Conservation (phyloP, 1,284 basidiomycete genomes). For the Somion occarium region DNA sequence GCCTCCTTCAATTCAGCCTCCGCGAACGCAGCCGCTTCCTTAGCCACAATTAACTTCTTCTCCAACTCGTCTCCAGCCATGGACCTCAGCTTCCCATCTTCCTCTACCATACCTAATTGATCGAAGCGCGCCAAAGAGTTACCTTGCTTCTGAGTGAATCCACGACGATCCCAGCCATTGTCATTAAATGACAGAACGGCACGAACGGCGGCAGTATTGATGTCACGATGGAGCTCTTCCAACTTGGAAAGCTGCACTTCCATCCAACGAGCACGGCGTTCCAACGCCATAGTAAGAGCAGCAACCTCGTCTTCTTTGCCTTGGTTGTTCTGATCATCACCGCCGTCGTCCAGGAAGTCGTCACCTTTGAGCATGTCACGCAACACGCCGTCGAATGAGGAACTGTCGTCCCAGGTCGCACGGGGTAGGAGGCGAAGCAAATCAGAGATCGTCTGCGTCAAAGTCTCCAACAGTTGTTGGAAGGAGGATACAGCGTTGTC, state of each 20-base stretch:
- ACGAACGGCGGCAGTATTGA: constrained; percentile 78
- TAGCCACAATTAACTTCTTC: constrained; percentile 62
- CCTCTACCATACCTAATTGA: constrained; percentile 51
- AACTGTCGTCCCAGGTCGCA: constrained; percentile 82
- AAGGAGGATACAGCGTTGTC: constrained; percentile 83
- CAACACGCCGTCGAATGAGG: constrained; percentile 78
- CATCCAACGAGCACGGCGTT: constrained; percentile 85
- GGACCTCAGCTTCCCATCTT: constrained; percentile 37
- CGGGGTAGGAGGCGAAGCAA: constrained; percentile 75
- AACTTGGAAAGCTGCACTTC: constrained; percentile 81
- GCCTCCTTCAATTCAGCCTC: constrained; percentile 69
- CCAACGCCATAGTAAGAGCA: constrained; percentile 73
- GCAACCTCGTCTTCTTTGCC: constrained; percentile 76
- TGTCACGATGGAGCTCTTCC: constrained; percentile 80
- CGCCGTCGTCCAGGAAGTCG: constrained; percentile 72
- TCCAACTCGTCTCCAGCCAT: constrained; percentile 72
- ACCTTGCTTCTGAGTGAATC: constrained; percentile 58
- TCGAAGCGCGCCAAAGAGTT: constrained; percentile 67
- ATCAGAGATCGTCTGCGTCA: constrained; percentile 83
- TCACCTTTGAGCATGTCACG: constrained; percentile 83
- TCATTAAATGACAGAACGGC: constrained; percentile 79
- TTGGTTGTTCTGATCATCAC: constrained; percentile 35
- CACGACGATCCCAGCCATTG: constrained; percentile 72
- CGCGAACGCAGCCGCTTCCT: constrained; percentile 63
- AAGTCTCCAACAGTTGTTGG: constrained; percentile 77